Base-by-base conservation (phyloP, 208 protist genomes). In the Leishmania martiniquensis region DNA sequence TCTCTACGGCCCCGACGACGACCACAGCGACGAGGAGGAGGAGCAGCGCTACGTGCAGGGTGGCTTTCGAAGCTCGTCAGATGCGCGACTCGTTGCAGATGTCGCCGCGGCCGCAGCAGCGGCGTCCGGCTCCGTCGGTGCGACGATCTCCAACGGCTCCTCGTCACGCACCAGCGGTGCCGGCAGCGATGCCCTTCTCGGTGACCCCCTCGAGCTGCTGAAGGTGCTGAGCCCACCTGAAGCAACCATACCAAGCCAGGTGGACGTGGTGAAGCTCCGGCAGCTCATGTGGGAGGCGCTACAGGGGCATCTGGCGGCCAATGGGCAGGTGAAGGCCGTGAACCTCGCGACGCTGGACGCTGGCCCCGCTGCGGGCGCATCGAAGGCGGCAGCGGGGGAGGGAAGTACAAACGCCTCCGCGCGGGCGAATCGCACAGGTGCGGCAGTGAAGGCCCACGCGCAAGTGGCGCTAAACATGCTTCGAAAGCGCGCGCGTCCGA, bases 191-290 rank as follows among this genome's bases (percentile, higher is more conserved):
- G n/a, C 51, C 20, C 22, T 51, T 39, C 37, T 66, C 39, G 15
- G 69, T 7, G 89, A 92, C 52, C 83, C 87, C 1, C 37, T 82
- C 34, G 72, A 81, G 49, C 75, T 94, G 59, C 73, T 85, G 54
- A 69, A 84, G 55, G 89, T 92, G 59, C 84, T 97, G 57, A 84
- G 87, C 47, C 57, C 87, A n/a, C 76, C 87, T 10, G 85, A 94
- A 85, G 90, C 91, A 55, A 91, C 86, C 39, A 80, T 94, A 51
- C 87, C 91, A 25, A 91, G 78, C n/a, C 90, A 96, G 84, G 89
- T 98, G 25, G 93, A 98, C 71, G 94, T 98, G 60, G 89, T 93
- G 71, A 69, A 77, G 72, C 85, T 98, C 54, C 91, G 91, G 22
- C 81, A 90, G 80, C 75, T 77, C 72, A 97, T 98, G 94, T 98